Percentiles rank a stretch among this genome's conserved stretches.
Conservation (phyloP, 345 rosid genomes). For the Noccaea bulbosa region DNA sequence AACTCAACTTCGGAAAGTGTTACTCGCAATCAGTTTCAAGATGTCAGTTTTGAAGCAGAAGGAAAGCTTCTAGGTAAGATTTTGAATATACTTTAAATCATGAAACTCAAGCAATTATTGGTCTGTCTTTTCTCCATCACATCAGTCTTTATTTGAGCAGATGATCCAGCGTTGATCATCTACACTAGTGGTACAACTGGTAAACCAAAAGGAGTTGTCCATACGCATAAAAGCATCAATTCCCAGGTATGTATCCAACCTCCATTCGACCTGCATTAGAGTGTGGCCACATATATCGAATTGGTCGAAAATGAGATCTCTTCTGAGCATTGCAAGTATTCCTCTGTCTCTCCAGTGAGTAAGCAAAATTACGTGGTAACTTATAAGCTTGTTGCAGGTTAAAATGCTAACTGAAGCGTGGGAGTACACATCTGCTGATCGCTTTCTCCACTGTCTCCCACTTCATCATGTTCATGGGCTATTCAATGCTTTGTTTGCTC, state of each 20-base stretch:
- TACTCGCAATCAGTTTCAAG: conserved; percentile 43
- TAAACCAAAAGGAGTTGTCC: conserved; percentile 98
- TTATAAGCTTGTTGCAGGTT: conserved; percentile 59
- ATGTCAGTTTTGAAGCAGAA: conserved; percentile 44
- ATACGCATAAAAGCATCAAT: conserved; percentile 78
- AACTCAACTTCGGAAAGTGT: conserved; percentile 45
- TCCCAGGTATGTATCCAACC: conserved; percentile 68
- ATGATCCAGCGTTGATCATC: conserved; percentile 83
- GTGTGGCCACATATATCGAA: conserved; percentile 2
- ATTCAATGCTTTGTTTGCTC: conserved; percentile 88
- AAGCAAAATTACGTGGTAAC: neutral
- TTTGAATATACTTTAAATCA: conserved; percentile 30
- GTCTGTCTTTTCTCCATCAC: conserved; percentile 31
- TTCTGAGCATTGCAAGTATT: conserved; percentile 17
- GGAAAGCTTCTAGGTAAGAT: conserved; percentile 49
- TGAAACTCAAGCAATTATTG: conserved; percentile 24
- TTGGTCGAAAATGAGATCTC: neutral
- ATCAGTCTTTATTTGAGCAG: conserved; percentile 47
- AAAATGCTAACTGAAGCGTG: conserved; percentile 83
- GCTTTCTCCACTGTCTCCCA: conserved; percentile 90
- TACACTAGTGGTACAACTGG: conserved; percentile 99
- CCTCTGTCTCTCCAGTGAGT: conserved; percentile 30
- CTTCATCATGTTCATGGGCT: conserved; percentile 99
- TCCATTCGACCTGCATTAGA: conserved; percentile 9
- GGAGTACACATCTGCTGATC: conserved; percentile 85